phyloP scores from a whole-genome alignment of 208 protist species.

The Trypanosoma avium region DNA sequence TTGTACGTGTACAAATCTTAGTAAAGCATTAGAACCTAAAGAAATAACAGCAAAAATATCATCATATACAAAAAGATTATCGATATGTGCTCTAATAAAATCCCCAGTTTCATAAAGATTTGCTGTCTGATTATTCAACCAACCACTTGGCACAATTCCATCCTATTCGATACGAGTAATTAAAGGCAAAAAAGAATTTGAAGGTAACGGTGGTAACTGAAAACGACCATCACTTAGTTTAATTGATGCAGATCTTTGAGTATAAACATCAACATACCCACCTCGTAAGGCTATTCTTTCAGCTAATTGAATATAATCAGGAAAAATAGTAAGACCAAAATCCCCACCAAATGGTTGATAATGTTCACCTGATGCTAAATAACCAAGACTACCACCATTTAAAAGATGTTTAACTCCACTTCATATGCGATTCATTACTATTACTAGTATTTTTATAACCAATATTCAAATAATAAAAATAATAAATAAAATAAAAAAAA shows the following conservation, averaged over 20 bases:
- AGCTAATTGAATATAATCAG: slow-evolving; percentile 74
- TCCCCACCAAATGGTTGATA: slow-evolving; percentile 86
- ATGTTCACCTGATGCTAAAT: slow-evolving; percentile 67
- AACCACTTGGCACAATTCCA: slow-evolving; percentile 61
- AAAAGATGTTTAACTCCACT: slow-evolving; percentile 52
- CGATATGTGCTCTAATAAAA: slow-evolving; percentile 89
- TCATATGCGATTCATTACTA: slow-evolving; percentile 38
- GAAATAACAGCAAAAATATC: slow-evolving; percentile 88
- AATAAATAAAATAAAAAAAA: slow-evolving; percentile 15
- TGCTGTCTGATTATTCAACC: slow-evolving; percentile 88
- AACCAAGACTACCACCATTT: slow-evolving; percentile 72
- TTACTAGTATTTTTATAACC: not conserved
- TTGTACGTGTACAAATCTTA: slow-evolving; percentile 88
- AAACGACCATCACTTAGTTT: slow-evolving; percentile 82
- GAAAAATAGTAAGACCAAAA: slow-evolving; percentile 83
- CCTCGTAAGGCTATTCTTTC: slow-evolving; percentile 63
- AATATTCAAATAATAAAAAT: not conserved
- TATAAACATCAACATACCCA: slow-evolving; percentile 87
- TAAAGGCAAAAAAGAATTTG: slow-evolving; percentile 60
- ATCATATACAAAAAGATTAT: slow-evolving; percentile 91
- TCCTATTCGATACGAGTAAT: slow-evolving; percentile 83
- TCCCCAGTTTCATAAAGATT: slow-evolving; percentile 89
- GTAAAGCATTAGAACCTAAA: slow-evolving; percentile 72
- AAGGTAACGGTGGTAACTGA: slow-evolving; percentile 78
- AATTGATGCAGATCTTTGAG: slow-evolving; percentile 71